Base-by-base conservation (phyloP, 768 basidiomycete genomes). In the Vararia minispora region DNA sequence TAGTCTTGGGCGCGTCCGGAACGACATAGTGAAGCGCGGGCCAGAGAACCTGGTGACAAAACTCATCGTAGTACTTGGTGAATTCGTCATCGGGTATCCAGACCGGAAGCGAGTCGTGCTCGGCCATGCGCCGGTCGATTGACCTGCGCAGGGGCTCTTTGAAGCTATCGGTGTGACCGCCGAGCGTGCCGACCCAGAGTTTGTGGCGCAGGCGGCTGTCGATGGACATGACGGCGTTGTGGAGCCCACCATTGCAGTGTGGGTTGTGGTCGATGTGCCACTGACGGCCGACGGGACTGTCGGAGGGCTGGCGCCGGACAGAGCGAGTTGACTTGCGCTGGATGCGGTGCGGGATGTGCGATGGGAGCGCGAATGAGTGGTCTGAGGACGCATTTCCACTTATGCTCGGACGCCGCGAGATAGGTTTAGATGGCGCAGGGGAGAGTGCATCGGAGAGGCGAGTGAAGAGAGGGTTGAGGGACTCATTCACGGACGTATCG, bases 1-100 rank as follows among this genome's bases (percentile, higher is more conserved):
- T 87, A 0, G 80, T 88, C 61, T 84, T 87, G 0, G 86, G 86
- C 1, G 86, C 87, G 51, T 89, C 86, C 2, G 86, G 86, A 33
- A 89, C 72, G 8, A 82, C 80, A 50, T 87, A 90, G 56, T 90
- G 87, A 13, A 91, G 62, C 46, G 79, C 81, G 0, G 87, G 87
- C 87, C 87, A 91, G 21, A 90, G 68, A 13, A 90, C 85, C 58
- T 85, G 84, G 48, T 90, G 87, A 51, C 86, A 90, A 55, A 87
- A 90, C 48, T 83, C 79, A 54, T 88, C 85, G 46, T 90, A 90
- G 52, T 74, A 79, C 35, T 74, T 74, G 43, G 75, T 68, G 45
- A 90, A 88, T 51, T 85, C 85, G 2, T 69, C 67, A 50, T 85
- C 80, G 1, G 81, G 78, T 39, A 90, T 79, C 87, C 85, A 89